Conservation (phyloP, 2,329 filamentous ascomycete genomes). For the Penicillium glabrum region DNA sequence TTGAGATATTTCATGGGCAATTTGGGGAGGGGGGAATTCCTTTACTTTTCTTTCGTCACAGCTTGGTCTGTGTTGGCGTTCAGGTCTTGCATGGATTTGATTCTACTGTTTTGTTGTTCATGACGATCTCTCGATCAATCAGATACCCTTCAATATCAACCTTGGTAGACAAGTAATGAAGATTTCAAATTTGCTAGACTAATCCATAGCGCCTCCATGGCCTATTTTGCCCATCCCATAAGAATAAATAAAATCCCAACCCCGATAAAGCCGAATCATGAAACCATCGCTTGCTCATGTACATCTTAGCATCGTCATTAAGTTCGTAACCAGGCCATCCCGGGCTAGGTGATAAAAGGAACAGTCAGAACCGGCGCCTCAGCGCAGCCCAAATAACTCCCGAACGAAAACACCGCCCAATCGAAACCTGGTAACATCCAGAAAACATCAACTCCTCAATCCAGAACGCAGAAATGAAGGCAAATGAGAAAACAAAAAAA, state of each 20-base stretch:
- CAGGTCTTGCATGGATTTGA: slow-evolving; percentile 13
- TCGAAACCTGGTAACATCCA: slow-evolving; percentile 21
- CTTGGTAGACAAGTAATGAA: slow-evolving; percentile 14
- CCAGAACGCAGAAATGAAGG: slow-evolving; percentile 17
- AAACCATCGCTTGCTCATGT: slow-evolving; percentile 39
- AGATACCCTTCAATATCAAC: slow-evolving; percentile 21
- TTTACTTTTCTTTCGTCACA: background rate
- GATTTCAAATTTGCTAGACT: slow-evolving; percentile 20
- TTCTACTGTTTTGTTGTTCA: background rate
- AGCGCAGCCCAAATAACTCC: slow-evolving; percentile 28
- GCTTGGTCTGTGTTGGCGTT: slow-evolving; percentile 4
- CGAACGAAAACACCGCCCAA: slow-evolving; percentile 21
- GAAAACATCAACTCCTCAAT: slow-evolving; percentile 17
- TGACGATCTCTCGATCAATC: slow-evolving; percentile 8
- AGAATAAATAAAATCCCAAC: slow-evolving; percentile 19
- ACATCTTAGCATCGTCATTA: slow-evolving; percentile 42
- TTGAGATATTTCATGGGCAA: background rate
- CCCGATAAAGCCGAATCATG: slow-evolving; percentile 28
- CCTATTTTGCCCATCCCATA: slow-evolving; percentile 10
- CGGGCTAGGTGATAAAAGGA: slow-evolving; percentile 25
- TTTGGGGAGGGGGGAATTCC: background rate
- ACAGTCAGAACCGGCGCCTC: slow-evolving; percentile 26
- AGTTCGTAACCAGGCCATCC: slow-evolving; percentile 37
- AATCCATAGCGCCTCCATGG: slow-evolving; percentile 21
- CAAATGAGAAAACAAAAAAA: slow-evolving; percentile 3